Evolutionary conservation across 2,329 filamentous ascomycete species (phyloP), one percentile per base, ranked within the genome.

Genomic region (Exophiala spinifera): DNA sequence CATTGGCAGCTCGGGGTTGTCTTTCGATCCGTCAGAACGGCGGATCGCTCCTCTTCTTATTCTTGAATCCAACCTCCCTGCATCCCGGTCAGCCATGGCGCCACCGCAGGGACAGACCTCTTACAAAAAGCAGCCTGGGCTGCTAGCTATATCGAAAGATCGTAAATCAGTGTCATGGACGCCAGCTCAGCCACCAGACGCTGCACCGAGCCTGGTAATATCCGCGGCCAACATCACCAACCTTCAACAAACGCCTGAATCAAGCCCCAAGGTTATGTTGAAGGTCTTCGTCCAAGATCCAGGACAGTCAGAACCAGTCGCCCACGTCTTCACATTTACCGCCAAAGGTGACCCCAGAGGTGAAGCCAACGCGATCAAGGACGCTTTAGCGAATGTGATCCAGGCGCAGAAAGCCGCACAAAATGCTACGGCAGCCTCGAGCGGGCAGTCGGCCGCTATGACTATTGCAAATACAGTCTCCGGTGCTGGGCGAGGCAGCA

Each of bases 91-190:
- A n/a, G 42, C 15, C 11, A 86, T 86, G 83, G 74, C 80, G 23
- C 70, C 79, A 59, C 83, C 82, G 49, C 80, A 77, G 63, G 89
- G 86, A 56, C 82, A 81, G 60, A 85, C 87, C 49, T 78, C 85
- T 55, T 97, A 94, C 80, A 97, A 96, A 76, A 99, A 97, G 78
- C 94, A 95, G 73, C 89, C 97, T 77, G 94, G 94, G 69, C 82
- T 83, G 57, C 76, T 99, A 66, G 82, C 84, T 21, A 78, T 97
- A 64, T 84, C 88, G 14, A 76, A 80, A 53, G 89, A 96, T 70
- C 79, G 83, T 65, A 82, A 82, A 66, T 84, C 80, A 34, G 82
- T 97, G 57, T 86, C 83, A 69, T 99, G 92, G 92, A 89, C 84
- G 28, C 88, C 90, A 8, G 78, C 82, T 50, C 79, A 80, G 43